Evolutionary conservation across 768 basidiomycete species (phyloP).

Genomic region (Sarcodon aspratus): DNA sequence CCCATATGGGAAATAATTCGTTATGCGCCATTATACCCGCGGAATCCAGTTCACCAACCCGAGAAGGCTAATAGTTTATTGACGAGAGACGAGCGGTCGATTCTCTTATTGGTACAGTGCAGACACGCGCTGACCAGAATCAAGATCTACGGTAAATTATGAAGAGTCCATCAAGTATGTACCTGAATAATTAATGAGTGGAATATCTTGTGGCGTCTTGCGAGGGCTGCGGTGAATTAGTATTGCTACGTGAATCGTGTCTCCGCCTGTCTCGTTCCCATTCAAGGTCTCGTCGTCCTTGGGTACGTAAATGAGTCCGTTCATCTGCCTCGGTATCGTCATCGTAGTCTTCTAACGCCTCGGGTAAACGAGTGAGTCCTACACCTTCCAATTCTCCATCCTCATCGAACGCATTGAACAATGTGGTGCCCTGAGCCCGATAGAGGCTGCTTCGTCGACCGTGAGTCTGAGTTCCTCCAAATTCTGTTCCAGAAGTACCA

Average conservation of each 20-base stretch:
- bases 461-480: conserved; percentile 30
- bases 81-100: no score
- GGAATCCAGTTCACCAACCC: no score
- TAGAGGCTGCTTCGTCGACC: conserved; percentile 58
- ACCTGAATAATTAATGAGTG: background rate
- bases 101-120: no score
- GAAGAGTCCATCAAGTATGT: background rate
- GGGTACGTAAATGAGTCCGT: conserved; percentile 32
- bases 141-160: background rate
- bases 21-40: no score
- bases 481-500: conserved; percentile 21
- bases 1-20: no score
- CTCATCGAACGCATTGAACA: conserved; percentile 73
- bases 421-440: conserved; percentile 47
- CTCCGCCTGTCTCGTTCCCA: conserved; percentile 5
- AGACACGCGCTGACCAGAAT: background rate
- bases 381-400: conserved; percentile 28
- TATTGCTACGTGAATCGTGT: conserved; percentile 39
- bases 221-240: conserved; percentile 36
- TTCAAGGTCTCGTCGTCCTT: conserved; percentile 8
- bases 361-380: conserved; percentile 51
- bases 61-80: no score
- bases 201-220: conserved; percentile 23
- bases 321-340: conserved; percentile 32
- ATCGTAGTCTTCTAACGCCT: conserved; percentile 50